Conservation (phyloP, 2,329 filamentous ascomycete species). For the Chaetomium strumarium region DNA sequence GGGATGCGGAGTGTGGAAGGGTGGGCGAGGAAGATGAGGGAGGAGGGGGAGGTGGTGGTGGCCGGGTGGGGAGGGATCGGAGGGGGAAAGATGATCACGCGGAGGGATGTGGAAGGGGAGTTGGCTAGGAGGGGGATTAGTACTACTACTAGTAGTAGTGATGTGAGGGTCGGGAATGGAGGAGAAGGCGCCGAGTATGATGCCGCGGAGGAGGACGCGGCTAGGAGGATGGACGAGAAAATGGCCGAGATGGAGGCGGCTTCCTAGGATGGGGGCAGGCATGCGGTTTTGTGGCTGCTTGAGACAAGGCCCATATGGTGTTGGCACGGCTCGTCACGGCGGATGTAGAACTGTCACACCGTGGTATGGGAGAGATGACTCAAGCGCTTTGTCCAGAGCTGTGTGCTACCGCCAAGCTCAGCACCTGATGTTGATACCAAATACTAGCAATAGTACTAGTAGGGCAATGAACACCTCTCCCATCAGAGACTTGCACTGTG, state of each 20-base stretch:
- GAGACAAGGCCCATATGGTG: slow-evolving; percentile 50
- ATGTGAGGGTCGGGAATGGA: slow-evolving; percentile 29
- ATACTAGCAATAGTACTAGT: too few species aligned
- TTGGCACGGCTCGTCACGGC: slow-evolving; percentile 63
- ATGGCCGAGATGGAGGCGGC: slow-evolving; percentile 27
- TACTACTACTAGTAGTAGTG: too few species aligned
- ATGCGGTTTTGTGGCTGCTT: too few species aligned
- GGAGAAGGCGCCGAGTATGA: slow-evolving; percentile 31
- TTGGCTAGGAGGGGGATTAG: slow-evolving; percentile 47
- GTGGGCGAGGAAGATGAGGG: slow-evolving; percentile 56
- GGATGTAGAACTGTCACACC: too few species aligned
- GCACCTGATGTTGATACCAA: too few species aligned
- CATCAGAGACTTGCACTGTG: too few species aligned
- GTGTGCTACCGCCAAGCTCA: too few species aligned
- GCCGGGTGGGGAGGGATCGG: slow-evolving; percentile 43
- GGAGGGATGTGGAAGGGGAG: slow-evolving; percentile 53
- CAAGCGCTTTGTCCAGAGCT: too few species aligned
- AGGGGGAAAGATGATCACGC: slow-evolving; percentile 52
- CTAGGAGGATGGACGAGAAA: slow-evolving; percentile 36
- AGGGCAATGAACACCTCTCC: too few species aligned
- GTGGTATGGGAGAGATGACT: too few species aligned
- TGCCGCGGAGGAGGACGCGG: slow-evolving; percentile 41
- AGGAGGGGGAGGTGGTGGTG: slow-evolving; percentile 43
- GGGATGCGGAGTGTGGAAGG: slow-evolving; percentile 73
- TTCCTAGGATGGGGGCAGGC: not conserved